Conservation (phyloP, 345 rosid genomes). For the Dovyalis caffra region DNA sequence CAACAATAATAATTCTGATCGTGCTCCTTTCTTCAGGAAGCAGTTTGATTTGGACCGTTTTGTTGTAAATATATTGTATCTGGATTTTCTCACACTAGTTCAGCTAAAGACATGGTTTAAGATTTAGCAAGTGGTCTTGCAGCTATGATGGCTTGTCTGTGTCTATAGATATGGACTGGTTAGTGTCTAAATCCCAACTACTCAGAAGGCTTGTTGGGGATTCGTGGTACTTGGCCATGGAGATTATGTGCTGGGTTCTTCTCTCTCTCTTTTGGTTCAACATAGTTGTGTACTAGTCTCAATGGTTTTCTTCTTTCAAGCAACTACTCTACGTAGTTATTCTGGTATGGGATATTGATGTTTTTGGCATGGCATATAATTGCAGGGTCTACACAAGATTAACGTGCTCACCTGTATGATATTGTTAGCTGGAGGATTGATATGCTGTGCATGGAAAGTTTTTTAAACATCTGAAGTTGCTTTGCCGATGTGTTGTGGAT, state of each 20-base stretch:
- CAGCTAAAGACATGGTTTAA: conserved; percentile 16
- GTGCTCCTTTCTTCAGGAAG: conserved; percentile 30
- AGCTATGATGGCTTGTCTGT: conserved; percentile 21
- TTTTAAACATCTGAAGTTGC: conserved; percentile 53
- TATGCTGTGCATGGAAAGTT: conserved; percentile 73
- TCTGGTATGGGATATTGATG: conserved; percentile 52
- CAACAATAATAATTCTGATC: conserved; percentile 19
- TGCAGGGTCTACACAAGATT: conserved; percentile 74
- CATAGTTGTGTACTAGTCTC: conserved; percentile 22
- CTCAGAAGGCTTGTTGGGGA: conserved; percentile 19
- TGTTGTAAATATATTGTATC: conserved; percentile 6
- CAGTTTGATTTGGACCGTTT: conserved; percentile 22
- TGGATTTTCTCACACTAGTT: conserved; percentile 18
- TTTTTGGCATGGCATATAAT: conserved; percentile 71
- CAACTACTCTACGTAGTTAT: conserved; percentile 32
- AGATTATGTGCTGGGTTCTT: conserved; percentile 19
- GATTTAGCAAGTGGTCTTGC: conserved; percentile 20
- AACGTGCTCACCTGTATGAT: conserved; percentile 63
- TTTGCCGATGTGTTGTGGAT: conserved; percentile 39
- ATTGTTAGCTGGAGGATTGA: conserved; percentile 73
- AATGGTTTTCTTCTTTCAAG: conserved; percentile 31
- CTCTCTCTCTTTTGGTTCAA: conserved; percentile 21
- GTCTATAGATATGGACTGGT: conserved; percentile 15
- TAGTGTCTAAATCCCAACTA: conserved; percentile 17
- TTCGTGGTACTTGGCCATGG: conserved; percentile 19